Evolutionary conservation across 31 red algal genomes (phyloP).

Genomic region (Bonnemaisonia californica): DNA sequence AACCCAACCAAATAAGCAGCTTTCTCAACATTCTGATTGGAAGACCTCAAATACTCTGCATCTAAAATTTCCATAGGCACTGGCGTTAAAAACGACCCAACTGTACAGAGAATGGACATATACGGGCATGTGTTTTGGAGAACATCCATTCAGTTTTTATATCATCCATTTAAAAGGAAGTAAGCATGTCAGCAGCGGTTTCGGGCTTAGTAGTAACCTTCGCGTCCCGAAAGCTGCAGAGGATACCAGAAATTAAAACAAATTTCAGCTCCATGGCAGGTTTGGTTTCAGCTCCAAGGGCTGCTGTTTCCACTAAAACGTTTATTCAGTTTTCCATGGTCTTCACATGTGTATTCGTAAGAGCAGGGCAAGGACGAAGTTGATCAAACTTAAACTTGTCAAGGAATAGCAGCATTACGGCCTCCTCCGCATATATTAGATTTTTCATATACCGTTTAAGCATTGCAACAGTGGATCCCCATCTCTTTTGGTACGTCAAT

Average conservation of each 20-base stretch:
- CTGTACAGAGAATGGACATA: slow-evolving; percentile 16
- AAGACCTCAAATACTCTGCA: slow-evolving; percentile 5
- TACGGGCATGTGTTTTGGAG: slow-evolving; percentile 1
- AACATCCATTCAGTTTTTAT: slow-evolving; percentile 12
- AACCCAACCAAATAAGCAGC: slow-evolving; percentile 21
- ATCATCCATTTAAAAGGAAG: neutral
- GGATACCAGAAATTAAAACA: slow-evolving; percentile 9
- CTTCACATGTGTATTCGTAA: neutral
- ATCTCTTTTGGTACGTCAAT: too few species aligned
- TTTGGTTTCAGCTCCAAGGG: slow-evolving; percentile 9
- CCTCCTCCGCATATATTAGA: too few species aligned
- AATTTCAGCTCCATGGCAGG: neutral
- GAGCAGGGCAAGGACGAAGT: neutral
- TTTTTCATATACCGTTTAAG: too few species aligned
- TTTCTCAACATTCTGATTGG: slow-evolving; percentile 6
- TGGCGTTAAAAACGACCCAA: slow-evolving; percentile 7
- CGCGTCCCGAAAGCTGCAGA: neutral
- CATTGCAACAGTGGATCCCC: too few species aligned
- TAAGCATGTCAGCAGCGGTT: slow-evolving; percentile 5
- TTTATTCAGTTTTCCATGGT: slow-evolving; percentile 5
- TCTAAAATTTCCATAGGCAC: slow-evolving; percentile 12
- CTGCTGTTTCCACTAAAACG: neutral
- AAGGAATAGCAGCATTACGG: too few species aligned
- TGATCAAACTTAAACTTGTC: too few species aligned
- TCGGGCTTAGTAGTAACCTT: slow-evolving; percentile 1